These are phyloP conservation scores for Sarocladium kiliense DNA, from an alignment of 2,329 filamentous ascomycete species.

Conservation along the genomic window DNA sequence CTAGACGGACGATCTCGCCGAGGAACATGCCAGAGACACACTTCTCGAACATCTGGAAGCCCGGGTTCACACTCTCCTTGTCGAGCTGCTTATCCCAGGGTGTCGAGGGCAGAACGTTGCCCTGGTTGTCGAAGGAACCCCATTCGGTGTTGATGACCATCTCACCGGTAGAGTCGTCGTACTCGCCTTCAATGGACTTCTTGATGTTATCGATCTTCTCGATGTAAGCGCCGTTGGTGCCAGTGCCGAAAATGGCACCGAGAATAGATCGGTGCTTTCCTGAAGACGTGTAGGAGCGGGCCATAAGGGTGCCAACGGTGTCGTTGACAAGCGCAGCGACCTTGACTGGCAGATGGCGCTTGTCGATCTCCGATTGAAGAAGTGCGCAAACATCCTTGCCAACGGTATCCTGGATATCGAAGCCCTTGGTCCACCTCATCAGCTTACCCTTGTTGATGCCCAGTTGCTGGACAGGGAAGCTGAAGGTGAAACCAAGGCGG, in stretches of 20 bases:
- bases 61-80: constrained; percentile 77
- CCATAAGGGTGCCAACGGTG: constrained; percentile 96
- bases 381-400: constrained; percentile 92
- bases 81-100: constrained; percentile 78
- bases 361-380: constrained; percentile 84
- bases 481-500: constrained; percentile 97
- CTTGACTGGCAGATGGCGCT: constrained; percentile 77
- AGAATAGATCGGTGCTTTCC: constrained; percentile 81
- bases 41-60: constrained; percentile 98
- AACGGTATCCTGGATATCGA: constrained; percentile 90
- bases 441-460: constrained; percentile 93
- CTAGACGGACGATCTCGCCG: constrained; percentile 83
- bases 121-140: constrained; percentile 95
- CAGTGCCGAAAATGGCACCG: constrained; percentile 96
- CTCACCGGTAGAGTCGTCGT: constrained; percentile 75
- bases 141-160: constrained; percentile 99
- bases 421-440: constrained; percentile 98
- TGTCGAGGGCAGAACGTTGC: constrained; percentile 82
- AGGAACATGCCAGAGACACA: constrained; percentile 97
- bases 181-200: constrained; percentile 67
- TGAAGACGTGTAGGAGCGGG: constrained; percentile 88
- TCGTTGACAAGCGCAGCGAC: constrained; percentile 98
- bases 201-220: constrained; percentile 84
- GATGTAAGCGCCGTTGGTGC: constrained; percentile 95
- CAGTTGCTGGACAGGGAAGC: constrained; percentile 89